Base-by-base conservation (phyloP, 2,329 filamentous ascomycete species). In the Penicillium glabrum region DNA sequence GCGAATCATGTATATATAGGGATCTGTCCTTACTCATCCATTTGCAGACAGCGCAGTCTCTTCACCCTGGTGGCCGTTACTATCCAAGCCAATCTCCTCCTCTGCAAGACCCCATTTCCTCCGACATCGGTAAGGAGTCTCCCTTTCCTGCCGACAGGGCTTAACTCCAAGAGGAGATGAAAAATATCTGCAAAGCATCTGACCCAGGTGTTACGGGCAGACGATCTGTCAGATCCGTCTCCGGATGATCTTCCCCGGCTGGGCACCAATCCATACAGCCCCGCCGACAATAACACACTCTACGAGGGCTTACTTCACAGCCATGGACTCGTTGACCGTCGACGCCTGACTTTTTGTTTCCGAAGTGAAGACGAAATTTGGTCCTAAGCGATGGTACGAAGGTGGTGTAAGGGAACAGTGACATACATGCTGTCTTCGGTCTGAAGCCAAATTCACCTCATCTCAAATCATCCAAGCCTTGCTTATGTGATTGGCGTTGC, bases 41-140 rank as follows among this genome's bases (percentile, higher is more conserved):
- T 56, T 57, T 61, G 27, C 61, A 77, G 76, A 71, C 69, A 53
- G 51, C 64, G 51, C 77, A 80, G 61, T 72, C 77, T 53, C 67
- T 80, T 56, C 79, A 81, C 62, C 79, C 79, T 19, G 79, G 79
- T 54, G 79, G 79, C 16, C 71, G 63, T 55, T 74, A 73, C 58
- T 80, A 80, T 58, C 79, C 79, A 5, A 65, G 65, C 45, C 67
- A 62, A 54, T 60, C 57, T 21, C 57, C 47, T 19, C 24, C 26
- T 44, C 56, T 59, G 21, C 48, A 54, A 43, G 54, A 62, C 39
- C 51, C 56, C 46, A 35, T 53, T 31, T 51, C 55, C 23, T 53
- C 57, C 41, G 49, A 62, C 45, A 64, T 47, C 27, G 67, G 66
- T 70, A 69, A 72, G 67, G 56, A 56, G 50, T 48, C 52, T 61